Evolutionary conservation across 1,284 basidiomycete genomes (phyloP).

Genomic region (Malassezia sympodialis): DNA sequence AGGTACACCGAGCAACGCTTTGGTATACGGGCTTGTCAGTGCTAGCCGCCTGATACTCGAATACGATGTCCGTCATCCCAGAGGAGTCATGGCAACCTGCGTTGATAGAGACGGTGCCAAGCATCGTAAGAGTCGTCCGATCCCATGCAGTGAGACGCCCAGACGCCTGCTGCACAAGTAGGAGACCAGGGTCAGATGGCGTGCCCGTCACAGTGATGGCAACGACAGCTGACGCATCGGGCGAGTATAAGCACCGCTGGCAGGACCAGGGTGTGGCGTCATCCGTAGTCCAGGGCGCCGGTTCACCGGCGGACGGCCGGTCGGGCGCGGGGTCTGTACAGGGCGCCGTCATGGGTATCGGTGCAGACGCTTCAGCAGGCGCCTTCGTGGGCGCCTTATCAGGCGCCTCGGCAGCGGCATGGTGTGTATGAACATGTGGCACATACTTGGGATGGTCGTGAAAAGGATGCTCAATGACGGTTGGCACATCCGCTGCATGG

Average conservation of each 20-base stretch:
- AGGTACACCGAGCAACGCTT: not conserved
- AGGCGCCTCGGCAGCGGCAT: not conserved
- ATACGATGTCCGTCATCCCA: not conserved
- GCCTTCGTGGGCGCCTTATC: not conserved
- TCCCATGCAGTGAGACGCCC: constrained; percentile 13
- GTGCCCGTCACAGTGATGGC: not conserved
- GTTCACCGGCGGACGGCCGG: not conserved
- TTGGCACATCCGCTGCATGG: constrained; percentile 1
- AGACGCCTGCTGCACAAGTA: constrained; percentile 12
- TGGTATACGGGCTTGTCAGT: not conserved
- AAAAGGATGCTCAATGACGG: not conserved
- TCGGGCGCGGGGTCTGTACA: not conserved
- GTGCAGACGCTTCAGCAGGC: not conserved
- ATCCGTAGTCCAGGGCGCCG: not conserved
- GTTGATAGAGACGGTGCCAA: not conserved
- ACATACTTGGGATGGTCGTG: not conserved
- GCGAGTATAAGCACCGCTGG: not conserved
- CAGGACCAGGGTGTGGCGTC: not conserved
- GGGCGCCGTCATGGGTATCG: not conserved
- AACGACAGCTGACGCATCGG: constrained; percentile 7
- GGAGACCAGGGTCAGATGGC: not conserved
- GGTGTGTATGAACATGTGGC: not conserved
- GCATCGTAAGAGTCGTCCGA: not conserved
- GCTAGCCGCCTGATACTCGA: constrained; percentile 3
- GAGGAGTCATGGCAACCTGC: not conserved